Base-by-base conservation (phyloP, 2,329 filamentous ascomycete genomes). In the Penicillium brevicompactum region DNA sequence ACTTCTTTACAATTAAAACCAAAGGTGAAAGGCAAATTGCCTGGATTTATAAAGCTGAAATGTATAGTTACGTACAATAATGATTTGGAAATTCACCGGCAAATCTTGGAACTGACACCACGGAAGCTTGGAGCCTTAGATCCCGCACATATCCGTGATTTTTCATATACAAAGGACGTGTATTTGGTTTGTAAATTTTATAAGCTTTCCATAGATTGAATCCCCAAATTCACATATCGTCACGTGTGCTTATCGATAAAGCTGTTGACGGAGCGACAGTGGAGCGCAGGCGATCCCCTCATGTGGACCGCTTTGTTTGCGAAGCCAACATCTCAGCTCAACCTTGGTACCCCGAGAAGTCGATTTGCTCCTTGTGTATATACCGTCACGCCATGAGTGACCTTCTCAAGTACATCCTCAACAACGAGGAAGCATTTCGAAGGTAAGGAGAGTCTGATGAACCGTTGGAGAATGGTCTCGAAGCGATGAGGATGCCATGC, bases 401-500 rank as follows among this genome's bases (percentile, higher is more conserved):
- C 67, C 84, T 93, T 53, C 80, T 91, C 44, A 80, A 85, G 49
- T 92, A 84, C 67, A 81, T 89, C 52, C 73, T 84, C 49, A 73
- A 82, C 40, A 79, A 86, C 62, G 84, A 88, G 69, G 76, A 81
- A 44, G 82, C 84, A 59, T 89, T 89, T 55, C 68, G 74, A 68
- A 74, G 67, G 82, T 83, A 71, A 74, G 79, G 7, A 76, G 24
- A 27, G 24, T 27, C 24, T 27, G 24, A 27, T 27, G 24, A 27
- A 27, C 24, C 24, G 24, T 27, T 27, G 24, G 24, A 37, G 6
- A n/a, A 37, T 37, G 6, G 22, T 31, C 18, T n/a, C 9, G 24
- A 42, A 24, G 18, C 18, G 9, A 47, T 24, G 32, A 18, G 32
- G 7, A 18, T 14, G 22, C 14, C 31, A 18, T 22, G 24, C 4